Evolutionary conservation across 345 rosid species (phyloP), one percentile per base, ranked within the genome.

Genomic region (Hibiscus mutabilis): DNA sequence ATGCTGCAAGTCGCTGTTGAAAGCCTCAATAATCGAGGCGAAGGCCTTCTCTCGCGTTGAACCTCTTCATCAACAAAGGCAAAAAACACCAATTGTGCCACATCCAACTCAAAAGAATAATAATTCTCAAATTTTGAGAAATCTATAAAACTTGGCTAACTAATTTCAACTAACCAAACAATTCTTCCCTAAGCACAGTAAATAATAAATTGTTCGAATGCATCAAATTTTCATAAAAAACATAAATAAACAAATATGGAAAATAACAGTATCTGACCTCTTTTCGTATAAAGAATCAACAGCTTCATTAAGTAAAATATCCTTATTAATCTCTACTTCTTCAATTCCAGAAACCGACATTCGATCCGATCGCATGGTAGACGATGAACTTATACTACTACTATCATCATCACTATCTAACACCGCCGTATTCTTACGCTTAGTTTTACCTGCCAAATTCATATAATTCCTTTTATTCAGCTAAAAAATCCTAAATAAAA

Each of bases 1-100:
- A 73, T 80, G 82, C 84, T 85, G 97, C 87, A 94, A 68, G 42
- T 80, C 79, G 68, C 76, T 81, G 77, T 74, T 88, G 78, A 90
- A 94, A 46, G 97, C 90, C 5, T 90, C 92, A 21, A 85, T 78
- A 69, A 90, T 91, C 5, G 83, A 51, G 14, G 79, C 74, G 81
- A 94, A 69, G 59, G 98, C 97, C 71, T 79, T 87, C 86, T 91
- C 98, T 80, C 97, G 86, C 0, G 93, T 94, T 12, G 96, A 73
- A 75, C 89, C 87, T 88, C 98, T 94, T 29, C 35, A 81, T 10
- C 40, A 9, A 40, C 2, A 40, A 40, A 2, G 12, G 44, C 1
- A 1, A 10, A 40, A 40, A 40, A 9, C 44, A 40, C 44, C 44
- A 9, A 40, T 40, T 8, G 12, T 8, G 44, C 12, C 44, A 8